A percentile compares a stretch with the other conserved stretches of the same genome.
These are phyloP conservation scores for Trichoderma citrinoviride DNA, from an alignment of 2,329 filamentous ascomycete species.

Conservation along the genomic window DNA sequence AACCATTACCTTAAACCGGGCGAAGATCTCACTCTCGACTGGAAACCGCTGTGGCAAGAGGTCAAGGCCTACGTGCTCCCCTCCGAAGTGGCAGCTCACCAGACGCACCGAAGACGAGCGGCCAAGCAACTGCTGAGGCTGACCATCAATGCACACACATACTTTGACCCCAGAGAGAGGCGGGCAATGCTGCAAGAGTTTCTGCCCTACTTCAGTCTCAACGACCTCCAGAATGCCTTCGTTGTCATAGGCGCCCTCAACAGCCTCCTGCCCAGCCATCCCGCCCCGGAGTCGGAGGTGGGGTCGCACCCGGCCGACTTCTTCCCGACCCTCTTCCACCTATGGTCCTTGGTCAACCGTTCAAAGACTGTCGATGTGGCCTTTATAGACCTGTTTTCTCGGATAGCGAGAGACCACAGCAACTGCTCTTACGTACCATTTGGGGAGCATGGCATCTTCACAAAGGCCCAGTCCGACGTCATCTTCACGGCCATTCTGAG, in stretches of 20 bases:
- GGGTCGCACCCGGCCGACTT: slow-evolving; percentile 86
- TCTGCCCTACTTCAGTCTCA: slow-evolving; percentile 86
- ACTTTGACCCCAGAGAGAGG: slow-evolving; percentile 86
- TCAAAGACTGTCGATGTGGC: slow-evolving; percentile 84
- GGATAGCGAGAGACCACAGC: slow-evolving; percentile 81
- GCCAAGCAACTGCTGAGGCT: slow-evolving; percentile 76
- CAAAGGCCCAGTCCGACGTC: slow-evolving; percentile 82
- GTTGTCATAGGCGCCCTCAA: slow-evolving; percentile 89
- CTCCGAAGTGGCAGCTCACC: slow-evolving; percentile 70
- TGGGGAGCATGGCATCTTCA: slow-evolving; percentile 85
- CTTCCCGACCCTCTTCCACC: slow-evolving; percentile 89
- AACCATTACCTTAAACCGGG: slow-evolving; percentile 93
- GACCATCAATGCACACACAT: slow-evolving; percentile 84
- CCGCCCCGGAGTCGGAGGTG: slow-evolving; percentile 66
- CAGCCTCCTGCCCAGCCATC: slow-evolving; percentile 79
- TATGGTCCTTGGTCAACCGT: slow-evolving; percentile 90
- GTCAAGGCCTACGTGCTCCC: slow-evolving; percentile 88
- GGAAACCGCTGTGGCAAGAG: slow-evolving; percentile 89
- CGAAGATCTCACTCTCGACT: slow-evolving; percentile 87
- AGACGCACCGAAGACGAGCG: slow-evolving; percentile 53
- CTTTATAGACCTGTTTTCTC: slow-evolving; percentile 86
- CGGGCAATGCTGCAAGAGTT: slow-evolving; percentile 78
- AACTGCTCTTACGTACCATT: slow-evolving; percentile 73
- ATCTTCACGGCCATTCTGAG: slow-evolving; percentile 91
- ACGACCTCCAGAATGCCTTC: slow-evolving; percentile 86